Evolutionary conservation across 371 early-diverging fungal genomes (phyloP).

Genomic region (Lichtheimia ornata): DNA sequence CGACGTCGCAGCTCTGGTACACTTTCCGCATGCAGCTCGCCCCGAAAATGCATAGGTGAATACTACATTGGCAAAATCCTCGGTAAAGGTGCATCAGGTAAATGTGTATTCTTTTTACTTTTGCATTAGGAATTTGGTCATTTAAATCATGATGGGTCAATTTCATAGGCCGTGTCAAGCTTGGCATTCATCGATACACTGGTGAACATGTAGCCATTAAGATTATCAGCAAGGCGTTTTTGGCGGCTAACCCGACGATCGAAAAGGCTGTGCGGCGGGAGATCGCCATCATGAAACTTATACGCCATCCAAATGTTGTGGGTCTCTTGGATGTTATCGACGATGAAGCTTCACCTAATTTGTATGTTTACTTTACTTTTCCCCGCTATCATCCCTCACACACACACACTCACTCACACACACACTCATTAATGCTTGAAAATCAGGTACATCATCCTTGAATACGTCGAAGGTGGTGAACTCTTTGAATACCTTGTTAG

Average conservation of each 20-base stretch:
- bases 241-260: slow-evolving; percentile 57
- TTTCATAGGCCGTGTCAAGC: slow-evolving; percentile 44
- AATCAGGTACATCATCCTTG: slow-evolving; percentile 40
- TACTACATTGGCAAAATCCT: slow-evolving; percentile 51
- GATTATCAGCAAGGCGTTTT: slow-evolving; percentile 49
- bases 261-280: slow-evolving; percentile 70
- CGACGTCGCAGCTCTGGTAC: slow-evolving; percentile 45
- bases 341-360: slow-evolving; percentile 58
- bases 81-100: slow-evolving; percentile 57
- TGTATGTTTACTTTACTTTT: slow-evolving; percentile 50
- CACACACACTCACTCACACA: neutral
- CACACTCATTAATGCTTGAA: neutral
- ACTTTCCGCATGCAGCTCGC: slow-evolving; percentile 35
- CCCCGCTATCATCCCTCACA: neutral
- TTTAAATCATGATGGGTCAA: neutral
- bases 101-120: neutral
- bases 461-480: slow-evolving; percentile 55
- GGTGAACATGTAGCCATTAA: slow-evolving; percentile 55
- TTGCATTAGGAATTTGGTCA: neutral
- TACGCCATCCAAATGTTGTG: slow-evolving; percentile 72
- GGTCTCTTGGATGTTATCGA: slow-evolving; percentile 73
- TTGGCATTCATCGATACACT: slow-evolving; percentile 44
- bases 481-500: slow-evolving; percentile 53
- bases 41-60: slow-evolving; percentile 48
- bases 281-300: slow-evolving; percentile 76